phyloP scores from a whole-genome alignment of 495 filamentous ascomycete genomes.

The Mytilinidion resinicola region DNA sequence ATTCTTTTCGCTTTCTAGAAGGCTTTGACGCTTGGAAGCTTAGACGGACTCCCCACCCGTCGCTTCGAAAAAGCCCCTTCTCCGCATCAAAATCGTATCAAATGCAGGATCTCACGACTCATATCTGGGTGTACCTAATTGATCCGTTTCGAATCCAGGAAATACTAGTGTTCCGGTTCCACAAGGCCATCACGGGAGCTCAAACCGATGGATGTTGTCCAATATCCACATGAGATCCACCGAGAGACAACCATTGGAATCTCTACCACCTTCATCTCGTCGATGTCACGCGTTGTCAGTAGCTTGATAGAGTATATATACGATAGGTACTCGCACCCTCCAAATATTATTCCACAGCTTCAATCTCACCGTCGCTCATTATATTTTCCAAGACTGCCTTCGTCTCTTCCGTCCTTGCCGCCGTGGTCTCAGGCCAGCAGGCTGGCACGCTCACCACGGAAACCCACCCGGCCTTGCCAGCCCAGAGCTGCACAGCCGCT shows the following conservation, averaged over 20 bases:
- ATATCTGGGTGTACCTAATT: neutral
- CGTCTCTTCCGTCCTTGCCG: slow-evolving; percentile 17
- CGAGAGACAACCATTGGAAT: too few relatives aligned
- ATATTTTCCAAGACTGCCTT: slow-evolving; percentile 16
- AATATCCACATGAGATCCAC: too few relatives aligned
- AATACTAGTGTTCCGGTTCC: too few relatives aligned
- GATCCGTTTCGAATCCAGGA: neutral
- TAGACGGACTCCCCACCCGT: neutral
- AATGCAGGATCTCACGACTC: neutral
- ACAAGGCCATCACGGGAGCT: too few relatives aligned
- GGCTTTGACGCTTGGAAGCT: neutral
- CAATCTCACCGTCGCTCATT: neutral
- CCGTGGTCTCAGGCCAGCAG: slow-evolving; percentile 19
- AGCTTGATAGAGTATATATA: too few relatives aligned
- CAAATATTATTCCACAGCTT: neutral
- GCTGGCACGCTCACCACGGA: slow-evolving; percentile 39
- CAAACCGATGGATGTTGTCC: too few relatives aligned
- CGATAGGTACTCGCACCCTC: too few relatives aligned
- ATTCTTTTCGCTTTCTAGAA: neutral
- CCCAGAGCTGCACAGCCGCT: slow-evolving; percentile 44
- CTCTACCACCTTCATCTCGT: too few relatives aligned
- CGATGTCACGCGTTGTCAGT: too few relatives aligned
- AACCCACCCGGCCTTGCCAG: slow-evolving; percentile 45
- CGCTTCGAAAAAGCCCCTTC: neutral
- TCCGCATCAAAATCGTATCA: neutral